These are phyloP conservation scores for Pistacia atlantica DNA, from an alignment of 345 rosid genomes.

Conservation along the genomic window DNA sequence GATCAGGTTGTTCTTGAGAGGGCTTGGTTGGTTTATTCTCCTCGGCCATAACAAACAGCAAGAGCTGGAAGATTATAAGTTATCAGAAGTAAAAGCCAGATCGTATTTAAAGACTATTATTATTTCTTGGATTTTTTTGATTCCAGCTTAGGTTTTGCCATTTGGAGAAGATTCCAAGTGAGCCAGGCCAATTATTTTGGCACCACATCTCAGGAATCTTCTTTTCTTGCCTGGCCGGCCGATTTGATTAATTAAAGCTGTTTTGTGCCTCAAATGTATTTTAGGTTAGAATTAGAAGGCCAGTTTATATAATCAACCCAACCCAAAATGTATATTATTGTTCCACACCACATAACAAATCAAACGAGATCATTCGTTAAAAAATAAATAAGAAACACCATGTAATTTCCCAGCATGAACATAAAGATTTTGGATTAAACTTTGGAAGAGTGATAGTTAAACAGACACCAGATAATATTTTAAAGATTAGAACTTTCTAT, in stretches of 20 bases:
- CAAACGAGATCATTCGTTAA: too few relatives aligned
- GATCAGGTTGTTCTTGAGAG: constrained; percentile 1
- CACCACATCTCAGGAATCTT: neutral
- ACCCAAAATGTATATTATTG: too few relatives aligned
- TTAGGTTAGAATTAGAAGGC: too few relatives aligned
- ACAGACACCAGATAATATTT: too few relatives aligned
- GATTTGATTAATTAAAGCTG: neutral
- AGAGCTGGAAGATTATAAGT: neutral
- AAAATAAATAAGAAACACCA: too few relatives aligned
- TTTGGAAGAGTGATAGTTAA: too few relatives aligned
- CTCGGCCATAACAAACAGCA: constrained; percentile 22
- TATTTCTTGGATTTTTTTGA: neutral
- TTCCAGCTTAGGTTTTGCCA: constrained; percentile 18
- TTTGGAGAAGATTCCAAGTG: neutral
- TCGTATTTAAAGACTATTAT: neutral
- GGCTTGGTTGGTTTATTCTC: constrained; percentile 14
- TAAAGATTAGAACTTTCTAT: too few relatives aligned
- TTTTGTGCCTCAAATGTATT: too few relatives aligned
- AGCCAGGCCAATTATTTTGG: neutral
- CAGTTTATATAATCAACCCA: too few relatives aligned
- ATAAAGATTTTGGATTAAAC: too few relatives aligned
- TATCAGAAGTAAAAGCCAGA: neutral
- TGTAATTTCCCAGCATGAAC: too few relatives aligned
- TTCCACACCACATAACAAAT: too few relatives aligned
- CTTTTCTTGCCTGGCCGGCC: constrained; percentile 6